phyloP scores from a whole-genome alignment of 306 rosid genomes.

The Hylodesmum podocarpum region DNA sequence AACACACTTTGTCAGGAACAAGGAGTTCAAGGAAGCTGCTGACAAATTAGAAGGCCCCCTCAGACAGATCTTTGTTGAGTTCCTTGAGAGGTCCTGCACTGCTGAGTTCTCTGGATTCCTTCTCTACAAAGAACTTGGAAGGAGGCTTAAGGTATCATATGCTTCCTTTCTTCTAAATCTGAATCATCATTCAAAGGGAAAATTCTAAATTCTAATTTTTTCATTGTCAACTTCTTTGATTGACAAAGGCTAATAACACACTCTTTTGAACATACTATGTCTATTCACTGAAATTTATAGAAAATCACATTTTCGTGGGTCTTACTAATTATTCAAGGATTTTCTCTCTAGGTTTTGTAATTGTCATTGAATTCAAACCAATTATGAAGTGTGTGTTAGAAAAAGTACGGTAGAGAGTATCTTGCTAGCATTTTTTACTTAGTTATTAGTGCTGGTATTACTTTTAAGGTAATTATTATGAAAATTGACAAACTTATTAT shows the following conservation, averaged over 20 bases:
- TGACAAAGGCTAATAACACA: no score
- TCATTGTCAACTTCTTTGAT: no score
- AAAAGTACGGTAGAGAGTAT: no score
- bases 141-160: conserved; percentile 86
- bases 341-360: no score
- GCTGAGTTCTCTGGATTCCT: conserved; percentile 99
- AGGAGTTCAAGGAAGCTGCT: conserved; percentile 98
- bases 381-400: no score
- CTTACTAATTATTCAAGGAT: no score
- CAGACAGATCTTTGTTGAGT: conserved; percentile 94
- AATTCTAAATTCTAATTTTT: no score
- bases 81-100: conserved; percentile 96
- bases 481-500: neutral
- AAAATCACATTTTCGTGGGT: no score
- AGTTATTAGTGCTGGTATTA: neutral
- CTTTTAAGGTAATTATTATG: neutral
- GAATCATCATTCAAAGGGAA: neutral
- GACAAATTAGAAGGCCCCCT: conserved; percentile 82
- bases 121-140: conserved; percentile 95
- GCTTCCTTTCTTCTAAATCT: neutral
- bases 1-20: conserved; percentile 95
- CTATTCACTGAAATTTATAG: no score
- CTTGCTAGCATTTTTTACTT: no score
- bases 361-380: no score
- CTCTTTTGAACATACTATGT: no score